phyloP scores from a whole-genome alignment of 345 rosid genomes.

The Laguncularia racemosa region DNA sequence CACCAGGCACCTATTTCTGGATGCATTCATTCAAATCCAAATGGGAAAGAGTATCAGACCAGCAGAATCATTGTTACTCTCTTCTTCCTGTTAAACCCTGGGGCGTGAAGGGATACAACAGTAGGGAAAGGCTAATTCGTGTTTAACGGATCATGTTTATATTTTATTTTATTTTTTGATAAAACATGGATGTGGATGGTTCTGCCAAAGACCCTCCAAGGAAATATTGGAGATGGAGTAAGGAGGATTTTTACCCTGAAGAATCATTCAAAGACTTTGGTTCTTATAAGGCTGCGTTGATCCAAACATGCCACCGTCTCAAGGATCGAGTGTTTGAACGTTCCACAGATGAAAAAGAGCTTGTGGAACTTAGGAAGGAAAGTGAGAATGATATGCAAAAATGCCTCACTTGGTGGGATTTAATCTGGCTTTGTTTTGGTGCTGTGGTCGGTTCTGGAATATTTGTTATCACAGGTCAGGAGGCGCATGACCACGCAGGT shows the following conservation, averaged over 20 bases:
- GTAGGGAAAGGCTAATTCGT: no score
- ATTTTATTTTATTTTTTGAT: no score
- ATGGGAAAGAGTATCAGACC: no score
- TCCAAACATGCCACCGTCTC: constrained; percentile 69
- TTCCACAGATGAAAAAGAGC: constrained; percentile 66
- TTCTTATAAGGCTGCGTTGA: constrained; percentile 58
- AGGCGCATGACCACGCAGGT: constrained; percentile 64
- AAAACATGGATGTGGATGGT: no score
- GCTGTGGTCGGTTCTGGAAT: constrained; percentile 94
- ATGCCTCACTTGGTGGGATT: constrained; percentile 97
- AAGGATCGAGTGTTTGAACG: constrained; percentile 67
- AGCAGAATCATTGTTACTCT: no score
- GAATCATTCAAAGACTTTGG: constrained; percentile 51
- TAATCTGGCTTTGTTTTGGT: constrained; percentile 86
- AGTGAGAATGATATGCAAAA: constrained; percentile 66
- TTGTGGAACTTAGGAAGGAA: constrained; percentile 45
- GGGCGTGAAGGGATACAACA: no score
- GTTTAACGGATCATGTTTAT: no score
- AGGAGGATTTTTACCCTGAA: constrained; percentile 81
- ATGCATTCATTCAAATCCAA: no score
- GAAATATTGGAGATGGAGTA: constrained; percentile 83
- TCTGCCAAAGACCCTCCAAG: constrained; percentile 2
- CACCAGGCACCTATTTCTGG: no score
- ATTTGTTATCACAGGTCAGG: constrained; percentile 85
- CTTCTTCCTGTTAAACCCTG: no score